phyloP scores from a whole-genome alignment of 2,329 filamentous ascomycete genomes.

The Alternaria ethzedia region DNA sequence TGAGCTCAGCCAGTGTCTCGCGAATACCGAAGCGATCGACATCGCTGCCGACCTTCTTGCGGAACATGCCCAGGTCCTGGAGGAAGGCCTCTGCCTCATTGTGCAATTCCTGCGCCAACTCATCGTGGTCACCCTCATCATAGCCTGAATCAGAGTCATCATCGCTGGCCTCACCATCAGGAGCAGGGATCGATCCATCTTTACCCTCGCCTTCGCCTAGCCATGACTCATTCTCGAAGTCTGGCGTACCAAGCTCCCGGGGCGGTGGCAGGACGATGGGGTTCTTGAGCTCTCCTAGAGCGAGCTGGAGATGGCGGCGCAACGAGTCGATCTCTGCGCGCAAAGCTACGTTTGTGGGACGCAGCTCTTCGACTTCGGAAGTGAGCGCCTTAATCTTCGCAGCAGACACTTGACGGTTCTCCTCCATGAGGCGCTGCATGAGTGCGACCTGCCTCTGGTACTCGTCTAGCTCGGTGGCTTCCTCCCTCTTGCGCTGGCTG shows the following conservation, averaged over 20 bases:
- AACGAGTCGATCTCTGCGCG: conserved; percentile 79
- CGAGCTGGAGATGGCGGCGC: conserved; percentile 84
- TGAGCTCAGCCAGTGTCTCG: conserved; percentile 29
- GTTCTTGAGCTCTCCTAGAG: conserved; percentile 84
- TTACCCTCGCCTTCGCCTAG: conserved; percentile 35
- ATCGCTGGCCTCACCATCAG: conserved; percentile 45
- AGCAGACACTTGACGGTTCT: conserved; percentile 86
- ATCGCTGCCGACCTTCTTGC: conserved; percentile 86
- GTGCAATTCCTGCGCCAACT: conserved; percentile 70
- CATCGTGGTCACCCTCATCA: conserved; percentile 65
- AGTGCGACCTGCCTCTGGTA: conserved; percentile 89
- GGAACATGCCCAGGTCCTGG: conserved; percentile 79
- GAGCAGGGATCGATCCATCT: conserved; percentile 26
- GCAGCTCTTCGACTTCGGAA: conserved; percentile 56
- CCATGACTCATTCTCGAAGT: conserved; percentile 43
- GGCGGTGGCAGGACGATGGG: conserved; percentile 71
- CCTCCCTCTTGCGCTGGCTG: conserved; percentile 74
- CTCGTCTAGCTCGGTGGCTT: conserved; percentile 86
- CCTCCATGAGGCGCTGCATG: conserved; percentile 97
- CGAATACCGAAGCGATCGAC: conserved; percentile 64
- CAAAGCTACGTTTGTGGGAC: conserved; percentile 64
- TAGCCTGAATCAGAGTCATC: conserved; percentile 58
- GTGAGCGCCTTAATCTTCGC: conserved; percentile 88
- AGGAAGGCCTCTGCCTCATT: conserved; percentile 85
- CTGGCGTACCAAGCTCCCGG: conserved; percentile 31